phyloP scores from a whole-genome alignment of 78 protist species.

The Tieghemostelium lacteum region DNA sequence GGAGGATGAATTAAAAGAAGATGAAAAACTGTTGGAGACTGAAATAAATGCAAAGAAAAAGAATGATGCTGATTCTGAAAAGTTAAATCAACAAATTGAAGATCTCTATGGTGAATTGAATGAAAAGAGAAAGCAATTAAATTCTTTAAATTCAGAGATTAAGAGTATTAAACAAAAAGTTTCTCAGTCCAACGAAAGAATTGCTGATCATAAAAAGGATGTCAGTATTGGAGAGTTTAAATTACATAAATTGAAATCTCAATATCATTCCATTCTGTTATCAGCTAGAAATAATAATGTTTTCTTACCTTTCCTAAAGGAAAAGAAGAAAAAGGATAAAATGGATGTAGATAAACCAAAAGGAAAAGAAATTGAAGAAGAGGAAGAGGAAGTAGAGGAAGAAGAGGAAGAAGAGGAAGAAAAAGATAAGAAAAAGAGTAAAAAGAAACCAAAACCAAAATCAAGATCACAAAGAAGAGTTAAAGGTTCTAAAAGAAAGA shows the following conservation, averaged over 20 bases:
- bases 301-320: slow-evolving; percentile 11
- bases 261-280: slow-evolving; percentile 13
- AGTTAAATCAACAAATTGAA: neutral
- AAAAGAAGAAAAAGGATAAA: neutral
- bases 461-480: neutral
- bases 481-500: neutral
- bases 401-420: slow-evolving; percentile 12
- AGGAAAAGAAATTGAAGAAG: neutral
- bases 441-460: neutral
- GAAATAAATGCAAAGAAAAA: neutral
- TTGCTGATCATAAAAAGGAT: slow-evolving; percentile 1
- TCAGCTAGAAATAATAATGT: slow-evolving; percentile 52
- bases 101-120: neutral
- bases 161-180: slow-evolving; percentile 16
- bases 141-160: slow-evolving; percentile 12
- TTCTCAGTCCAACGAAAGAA: neutral
- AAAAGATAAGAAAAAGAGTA: neutral
- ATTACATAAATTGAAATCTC: neutral
- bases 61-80: neutral
- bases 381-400: neutral
- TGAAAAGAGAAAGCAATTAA: slow-evolving; percentile 9
- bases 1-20: neutral
- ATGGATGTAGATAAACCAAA: neutral
- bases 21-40: neutral
- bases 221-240: neutral